These are phyloP conservation scores for Pythium rhizo-oryzae DNA, from an alignment of 352 stramenopile genomes.

Conservation along the genomic window DNA sequence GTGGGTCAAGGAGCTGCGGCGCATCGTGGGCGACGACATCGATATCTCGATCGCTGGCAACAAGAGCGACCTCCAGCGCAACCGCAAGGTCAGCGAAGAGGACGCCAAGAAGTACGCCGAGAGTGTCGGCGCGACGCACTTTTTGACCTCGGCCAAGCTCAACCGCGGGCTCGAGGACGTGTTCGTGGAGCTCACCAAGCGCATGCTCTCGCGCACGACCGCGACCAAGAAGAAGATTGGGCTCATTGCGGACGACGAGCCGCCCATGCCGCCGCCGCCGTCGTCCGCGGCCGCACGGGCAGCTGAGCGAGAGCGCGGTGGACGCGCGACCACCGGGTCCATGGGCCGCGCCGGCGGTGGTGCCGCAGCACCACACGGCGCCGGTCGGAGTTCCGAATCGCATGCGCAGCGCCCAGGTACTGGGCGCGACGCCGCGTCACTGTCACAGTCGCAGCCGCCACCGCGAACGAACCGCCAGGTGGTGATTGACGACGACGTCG, in stretches of 20 bases:
- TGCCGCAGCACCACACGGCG: background rate
- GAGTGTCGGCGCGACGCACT: slow-evolving; percentile 88
- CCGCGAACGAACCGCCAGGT: slow-evolving; percentile 16
- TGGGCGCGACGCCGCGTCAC: background rate
- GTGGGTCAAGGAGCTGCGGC: slow-evolving; percentile 92
- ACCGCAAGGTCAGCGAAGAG: slow-evolving; percentile 85
- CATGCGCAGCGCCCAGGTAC: background rate
- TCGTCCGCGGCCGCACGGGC: background rate
- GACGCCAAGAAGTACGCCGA: slow-evolving; percentile 87
- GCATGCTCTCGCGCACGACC: slow-evolving; percentile 67
- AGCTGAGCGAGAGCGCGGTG: background rate
- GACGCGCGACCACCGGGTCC: slow-evolving; percentile 14
- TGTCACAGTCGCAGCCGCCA: slow-evolving; percentile 9
- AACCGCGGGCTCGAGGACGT: slow-evolving; percentile 91
- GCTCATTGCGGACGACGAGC: slow-evolving; percentile 82
- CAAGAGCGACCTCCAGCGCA: slow-evolving; percentile 91
- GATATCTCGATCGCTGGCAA: slow-evolving; percentile 93
- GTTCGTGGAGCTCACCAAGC: slow-evolving; percentile 89
- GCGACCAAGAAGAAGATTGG: slow-evolving; percentile 82
- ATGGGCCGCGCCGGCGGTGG: slow-evolving; percentile 2
- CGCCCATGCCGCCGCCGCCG: slow-evolving; percentile 39
- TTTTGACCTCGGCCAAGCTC: slow-evolving; percentile 92
- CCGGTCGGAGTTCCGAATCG: slow-evolving; percentile 26
- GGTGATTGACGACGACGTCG: slow-evolving; percentile 26
- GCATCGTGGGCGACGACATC: slow-evolving; percentile 92